A percentile compares a stretch with the other conserved stretches of the same genome.
These are phyloP conservation scores for Candida orba DNA, from an alignment of 805 yeast genomes.

Conservation along the genomic window DNA sequence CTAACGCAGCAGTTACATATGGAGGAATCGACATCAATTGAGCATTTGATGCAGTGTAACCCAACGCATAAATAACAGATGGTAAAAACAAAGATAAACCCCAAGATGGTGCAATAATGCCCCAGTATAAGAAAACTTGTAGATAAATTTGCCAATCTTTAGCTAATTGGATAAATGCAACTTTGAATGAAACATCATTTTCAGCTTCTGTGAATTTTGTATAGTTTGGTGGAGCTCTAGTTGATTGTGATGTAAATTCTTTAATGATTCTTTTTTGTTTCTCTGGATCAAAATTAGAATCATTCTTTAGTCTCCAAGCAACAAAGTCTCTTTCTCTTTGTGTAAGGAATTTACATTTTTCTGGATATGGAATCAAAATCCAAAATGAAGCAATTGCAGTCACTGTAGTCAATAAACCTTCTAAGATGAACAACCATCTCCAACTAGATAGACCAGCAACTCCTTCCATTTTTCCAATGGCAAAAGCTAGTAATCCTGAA, in stretches of 20 bases:
- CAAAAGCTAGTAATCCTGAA: slow-evolving; percentile 37
- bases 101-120: slow-evolving; percentile 28
- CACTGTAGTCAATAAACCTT: slow-evolving; percentile 26
- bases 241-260: slow-evolving; percentile 2
- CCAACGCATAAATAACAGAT: slow-evolving; percentile 32
- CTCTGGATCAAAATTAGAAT: slow-evolving; percentile 5
- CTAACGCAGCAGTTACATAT: slow-evolving; percentile 29
- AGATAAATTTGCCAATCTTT: slow-evolving; percentile 27
- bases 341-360: slow-evolving; percentile 35
- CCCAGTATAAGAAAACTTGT: slow-evolving; percentile 25
- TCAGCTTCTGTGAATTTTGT: slow-evolving; percentile 9
- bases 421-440: slow-evolving; percentile 35
- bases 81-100: slow-evolving; percentile 35
- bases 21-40: slow-evolving; percentile 38
- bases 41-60: slow-evolving; percentile 32
- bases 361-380: slow-evolving; percentile 37
- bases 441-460: slow-evolving; percentile 34
- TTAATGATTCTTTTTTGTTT: background rate
- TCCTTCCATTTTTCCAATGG: slow-evolving; percentile 26
- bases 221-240: slow-evolving; percentile 6
- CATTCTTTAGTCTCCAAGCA: slow-evolving; percentile 18
- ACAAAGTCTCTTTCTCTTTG: slow-evolving; percentile 26
- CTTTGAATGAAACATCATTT: slow-evolving; percentile 10
- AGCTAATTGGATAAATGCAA: slow-evolving; percentile 18
- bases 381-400: slow-evolving; percentile 29